Base-by-base conservation (phyloP, 495 filamentous ascomycete species). In the Lasiosphaeria miniovina region DNA sequence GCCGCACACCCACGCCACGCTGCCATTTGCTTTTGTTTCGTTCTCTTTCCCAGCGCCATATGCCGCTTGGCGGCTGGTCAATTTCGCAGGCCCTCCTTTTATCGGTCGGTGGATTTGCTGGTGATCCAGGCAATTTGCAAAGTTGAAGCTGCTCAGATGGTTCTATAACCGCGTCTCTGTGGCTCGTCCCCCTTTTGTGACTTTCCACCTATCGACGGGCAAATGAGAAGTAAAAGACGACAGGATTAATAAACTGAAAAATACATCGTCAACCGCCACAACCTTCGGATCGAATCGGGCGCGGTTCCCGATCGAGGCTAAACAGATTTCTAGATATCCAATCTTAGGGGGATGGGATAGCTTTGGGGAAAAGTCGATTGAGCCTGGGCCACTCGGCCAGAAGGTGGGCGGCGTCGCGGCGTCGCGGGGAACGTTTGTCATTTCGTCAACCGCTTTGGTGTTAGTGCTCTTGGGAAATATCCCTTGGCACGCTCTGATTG, bases 391-490 rank as follows among this genome's bases (percentile, higher is more conserved):
- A n/a, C n/a, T n/a, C n/a, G n/a, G n/a, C 48, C 24, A 52, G 7
- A 6, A 8, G 12, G 49, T n/a, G 43, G 49, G 24, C 32, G 49
- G 0, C 11, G 3, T 4, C 3, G 43, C 15, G 38, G 12, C 15
- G 43, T 11, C 24, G 24, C 24, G 24, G 24, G 24, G 24, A 24
- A 24, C 24, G 24, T 24, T 24, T 46, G 12, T 62, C 60, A 65
- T 65, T 61, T 62, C 56, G 63, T 64, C 55, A 57, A 54, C 59
- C 60, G 53, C 53, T 61, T 55, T 54, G 10, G 49, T 55, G 40
- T 52, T 59, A 63, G 61, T 59, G 58, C 40, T 36, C 15, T 43
- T 24, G 24, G 24, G 24, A 24, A 61, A 61, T 61, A 54, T 65
- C 50, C n/a, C 15, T 46, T 5, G 12, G 43, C 43, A n/a, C 24